Evolutionary conservation across 2,329 filamentous ascomycete species (phyloP), one percentile per base, ranked within the genome.

Genomic region (Ascochyta lentis): DNA sequence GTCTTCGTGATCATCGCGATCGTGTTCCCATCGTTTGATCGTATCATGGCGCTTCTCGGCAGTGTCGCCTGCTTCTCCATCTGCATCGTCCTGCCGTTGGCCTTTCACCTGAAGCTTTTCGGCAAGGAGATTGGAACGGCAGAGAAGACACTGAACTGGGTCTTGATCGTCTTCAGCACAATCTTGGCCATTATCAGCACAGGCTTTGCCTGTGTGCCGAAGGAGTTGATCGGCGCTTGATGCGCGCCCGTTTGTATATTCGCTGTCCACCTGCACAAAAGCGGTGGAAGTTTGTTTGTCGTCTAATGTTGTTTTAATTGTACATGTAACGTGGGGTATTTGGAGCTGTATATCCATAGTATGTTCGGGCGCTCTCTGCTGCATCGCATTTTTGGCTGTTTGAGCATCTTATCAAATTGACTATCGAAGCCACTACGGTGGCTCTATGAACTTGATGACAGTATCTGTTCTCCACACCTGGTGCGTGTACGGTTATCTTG

Each of bases 61-160:
- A 91, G 90, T 35, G 89, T 92, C 3, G 83, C 96, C 15, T 97
- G 94, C 78, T 96, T 96, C 67, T 91, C 91, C 16, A 96, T 98
- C 63, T 98, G 94, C 77, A 88, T 98, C 63, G 92, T 96, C 75
- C 81, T 99, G 46, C 95, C 94, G 0, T 80, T 96, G 29, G 84
- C 88, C 4, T 98, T 99, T 72, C 92, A 98, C 70, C 78, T 98
- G 53, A 96, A 93, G 77, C 86, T 98, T 1, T 98, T 96, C 73
- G 86, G 87, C 42, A 83, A 86, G 45, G 87, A 94, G 57, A 85
- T 97, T 41, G 78, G 81, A 1, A 63, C 74, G 1, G 71, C 73
- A 22, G 91, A 96, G 76, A 87, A 85, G 66, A 72, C 85, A 4
- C 63, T 90, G 40, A 87, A 89, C 66, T 93, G 86, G 81, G 71